These are phyloP conservation scores for Alternaria viburni DNA, from an alignment of 2,329 filamentous ascomycete genomes.

Conservation along the genomic window DNA sequence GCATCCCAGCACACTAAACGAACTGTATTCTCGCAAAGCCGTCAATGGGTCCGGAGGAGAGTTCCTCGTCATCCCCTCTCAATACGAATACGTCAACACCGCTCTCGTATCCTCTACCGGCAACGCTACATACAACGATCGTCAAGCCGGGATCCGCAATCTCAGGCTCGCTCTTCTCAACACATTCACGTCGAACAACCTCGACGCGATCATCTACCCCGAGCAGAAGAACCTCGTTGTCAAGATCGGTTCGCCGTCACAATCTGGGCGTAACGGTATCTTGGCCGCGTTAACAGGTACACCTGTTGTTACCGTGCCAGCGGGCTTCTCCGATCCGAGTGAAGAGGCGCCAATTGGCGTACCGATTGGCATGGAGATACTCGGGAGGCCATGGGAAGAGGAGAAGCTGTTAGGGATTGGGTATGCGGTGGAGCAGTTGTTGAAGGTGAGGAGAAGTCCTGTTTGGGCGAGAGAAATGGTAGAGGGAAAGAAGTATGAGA, in stretches of 20 bases:
- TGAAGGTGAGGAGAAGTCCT: conserved; percentile 57
- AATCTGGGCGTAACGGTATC: conserved; percentile 66
- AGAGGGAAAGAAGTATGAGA: conserved; percentile 48
- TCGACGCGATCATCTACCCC: conserved; percentile 69
- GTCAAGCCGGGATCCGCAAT: conserved; percentile 57
- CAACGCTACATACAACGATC: conserved; percentile 58
- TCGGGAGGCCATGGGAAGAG: conserved; percentile 65
- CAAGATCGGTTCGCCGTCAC: conserved; percentile 61
- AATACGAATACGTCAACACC: conserved; percentile 62
- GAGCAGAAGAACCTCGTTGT: conserved; percentile 70
- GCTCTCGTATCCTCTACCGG: conserved; percentile 59
- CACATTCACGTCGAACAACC: conserved; percentile 57
- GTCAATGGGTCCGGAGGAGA: conserved; percentile 46
- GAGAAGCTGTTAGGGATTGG: conserved; percentile 61
- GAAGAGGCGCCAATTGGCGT: conserved; percentile 62
- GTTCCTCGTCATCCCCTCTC: conserved; percentile 66
- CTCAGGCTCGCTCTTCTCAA: conserved; percentile 59
- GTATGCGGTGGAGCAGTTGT: conserved; percentile 56
- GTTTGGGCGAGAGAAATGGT: conserved; percentile 52
- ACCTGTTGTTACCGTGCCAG: conserved; percentile 61
- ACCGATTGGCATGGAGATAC: conserved; percentile 69
- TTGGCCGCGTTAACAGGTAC: conserved; percentile 61
- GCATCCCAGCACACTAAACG: conserved; percentile 55
- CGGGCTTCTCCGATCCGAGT: conserved; percentile 59
- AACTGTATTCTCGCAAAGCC: conserved; percentile 55